Evolutionary conservation across 2,329 filamentous ascomycete genomes (phyloP).

Genomic region (Fusarium ambrosium): DNA sequence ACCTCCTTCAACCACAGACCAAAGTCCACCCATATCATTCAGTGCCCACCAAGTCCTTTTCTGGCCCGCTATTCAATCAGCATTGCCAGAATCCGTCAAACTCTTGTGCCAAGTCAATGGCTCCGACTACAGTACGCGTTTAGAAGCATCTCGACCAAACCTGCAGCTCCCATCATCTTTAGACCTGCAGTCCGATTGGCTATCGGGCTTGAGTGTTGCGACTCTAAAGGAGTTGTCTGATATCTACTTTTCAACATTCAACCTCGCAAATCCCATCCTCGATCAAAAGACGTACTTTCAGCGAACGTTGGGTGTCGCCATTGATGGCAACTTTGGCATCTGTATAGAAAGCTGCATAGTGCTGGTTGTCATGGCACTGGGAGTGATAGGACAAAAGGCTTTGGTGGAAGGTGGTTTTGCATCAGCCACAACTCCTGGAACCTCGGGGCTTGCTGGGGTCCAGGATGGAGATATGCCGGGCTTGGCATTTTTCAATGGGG

Average conservation of each 20-base stretch:
- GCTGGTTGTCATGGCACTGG: slow-evolving; percentile 24
- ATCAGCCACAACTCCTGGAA: neutral
- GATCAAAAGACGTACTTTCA: slow-evolving; percentile 39
- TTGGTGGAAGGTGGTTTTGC: slow-evolving; percentile 16
- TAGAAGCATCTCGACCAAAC: slow-evolving; percentile 19
- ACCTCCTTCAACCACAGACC: slow-evolving; percentile 4
- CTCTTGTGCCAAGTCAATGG: slow-evolving; percentile 34
- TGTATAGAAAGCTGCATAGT: slow-evolving; percentile 36
- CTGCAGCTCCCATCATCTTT: slow-evolving; percentile 13
- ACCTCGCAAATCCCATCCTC: slow-evolving; percentile 23
- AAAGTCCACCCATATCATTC: slow-evolving; percentile 25
- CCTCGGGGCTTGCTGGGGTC: neutral
- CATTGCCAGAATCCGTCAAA: slow-evolving; percentile 21
- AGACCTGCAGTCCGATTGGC: slow-evolving; percentile 15
- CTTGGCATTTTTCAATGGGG: slow-evolving; percentile 31
- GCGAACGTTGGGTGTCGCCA: slow-evolving; percentile 26
- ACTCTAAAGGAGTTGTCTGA: slow-evolving; percentile 33
- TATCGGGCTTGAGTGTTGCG: slow-evolving; percentile 1
- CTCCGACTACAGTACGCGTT: slow-evolving; percentile 4
- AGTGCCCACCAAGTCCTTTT: slow-evolving; percentile 27
- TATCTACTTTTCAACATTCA: slow-evolving; percentile 32
- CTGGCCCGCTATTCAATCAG: slow-evolving; percentile 26
- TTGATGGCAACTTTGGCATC: slow-evolving; percentile 29
- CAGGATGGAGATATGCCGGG: slow-evolving; percentile 18
- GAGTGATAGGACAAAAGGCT: slow-evolving; percentile 15